phyloP scores from a whole-genome alignment of 768 basidiomycete species.

The Serendipita indica region DNA sequence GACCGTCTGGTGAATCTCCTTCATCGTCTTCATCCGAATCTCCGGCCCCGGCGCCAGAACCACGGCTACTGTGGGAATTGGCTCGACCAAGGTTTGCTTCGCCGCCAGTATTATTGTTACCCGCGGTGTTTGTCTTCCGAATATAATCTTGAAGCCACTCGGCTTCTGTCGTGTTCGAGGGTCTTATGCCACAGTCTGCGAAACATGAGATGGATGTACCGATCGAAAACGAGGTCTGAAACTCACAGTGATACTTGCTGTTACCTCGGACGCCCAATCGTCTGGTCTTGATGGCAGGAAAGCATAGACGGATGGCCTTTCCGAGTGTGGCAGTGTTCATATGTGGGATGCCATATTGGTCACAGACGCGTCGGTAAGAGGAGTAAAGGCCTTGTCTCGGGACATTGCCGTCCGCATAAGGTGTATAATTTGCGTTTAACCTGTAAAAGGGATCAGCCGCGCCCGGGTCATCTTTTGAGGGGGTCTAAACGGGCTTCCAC shows the following conservation, averaged over 20 bases:
- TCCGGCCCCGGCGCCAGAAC: slow-evolving; percentile 43
- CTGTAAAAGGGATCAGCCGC: too few relatives aligned
- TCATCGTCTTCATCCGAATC: slow-evolving; percentile 81
- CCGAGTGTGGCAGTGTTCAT: slow-evolving; percentile 93
- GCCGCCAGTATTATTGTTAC: slow-evolving; percentile 45
- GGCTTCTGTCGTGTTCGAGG: slow-evolving; percentile 78
- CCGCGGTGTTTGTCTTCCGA: slow-evolving; percentile 56
- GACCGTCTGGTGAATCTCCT: slow-evolving; percentile 53
- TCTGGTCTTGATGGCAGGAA: slow-evolving; percentile 89
- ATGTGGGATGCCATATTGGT: slow-evolving; percentile 84
- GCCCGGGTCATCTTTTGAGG: too few relatives aligned
- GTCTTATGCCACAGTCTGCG: slow-evolving; percentile 81
- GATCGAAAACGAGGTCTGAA: slow-evolving; percentile 19
- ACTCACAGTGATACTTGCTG: slow-evolving; percentile 84
- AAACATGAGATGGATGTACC: slow-evolving; percentile 20
- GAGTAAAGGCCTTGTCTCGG: slow-evolving; percentile 89
- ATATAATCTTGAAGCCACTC: slow-evolving; percentile 89
- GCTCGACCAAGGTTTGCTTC: slow-evolving; percentile 14
- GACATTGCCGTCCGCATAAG: slow-evolving; percentile 85
- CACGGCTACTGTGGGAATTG: slow-evolving; percentile 38
- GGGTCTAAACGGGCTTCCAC: slow-evolving; percentile 20
- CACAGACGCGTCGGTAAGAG: slow-evolving; percentile 80
- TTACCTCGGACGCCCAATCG: slow-evolving; percentile 85
- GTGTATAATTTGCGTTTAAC: slow-evolving; percentile 58
- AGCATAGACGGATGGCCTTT: slow-evolving; percentile 85